phyloP scores from a whole-genome alignment of 2,329 filamentous ascomycete species.

The Pseudogymnoascus sp. region DNA sequence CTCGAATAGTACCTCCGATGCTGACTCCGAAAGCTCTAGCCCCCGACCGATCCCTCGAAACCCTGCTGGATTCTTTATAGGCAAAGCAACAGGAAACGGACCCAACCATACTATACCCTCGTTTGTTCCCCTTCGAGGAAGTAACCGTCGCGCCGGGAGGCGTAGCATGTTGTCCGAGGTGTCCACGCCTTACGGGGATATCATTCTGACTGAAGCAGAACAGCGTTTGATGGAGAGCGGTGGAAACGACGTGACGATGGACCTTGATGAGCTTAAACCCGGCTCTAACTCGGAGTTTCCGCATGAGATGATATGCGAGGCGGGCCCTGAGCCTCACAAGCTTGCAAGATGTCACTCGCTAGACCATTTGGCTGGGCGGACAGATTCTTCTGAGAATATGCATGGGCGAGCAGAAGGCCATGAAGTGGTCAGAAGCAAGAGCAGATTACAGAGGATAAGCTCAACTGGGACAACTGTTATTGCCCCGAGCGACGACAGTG shows the following conservation, averaged over 20 bases:
- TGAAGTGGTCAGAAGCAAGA: conserved; percentile 2
- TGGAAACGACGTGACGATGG: not conserved
- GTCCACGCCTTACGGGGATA: conserved; percentile 18
- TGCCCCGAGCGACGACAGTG: conserved; percentile 19
- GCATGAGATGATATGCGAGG: not conserved
- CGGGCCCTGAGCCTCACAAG: not conserved
- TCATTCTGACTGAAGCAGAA: not conserved
- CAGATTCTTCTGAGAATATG: not conserved
- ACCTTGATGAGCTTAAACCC: not conserved
- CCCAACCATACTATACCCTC: not conserved
- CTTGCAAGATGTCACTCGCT: not conserved
- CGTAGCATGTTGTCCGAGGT: conserved; percentile 24
- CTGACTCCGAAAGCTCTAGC: not conserved
- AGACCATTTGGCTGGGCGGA: not conserved
- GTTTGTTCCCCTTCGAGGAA: conserved; percentile 14
- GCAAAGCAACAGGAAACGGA: not conserved
- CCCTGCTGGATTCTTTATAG: not conserved
- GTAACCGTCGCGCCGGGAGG: conserved; percentile 13
- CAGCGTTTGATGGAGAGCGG: not conserved
- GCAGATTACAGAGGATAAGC: conserved; percentile 19
- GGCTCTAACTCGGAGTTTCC: not conserved
- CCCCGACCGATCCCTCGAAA: not conserved
- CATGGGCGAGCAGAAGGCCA: not conserved
- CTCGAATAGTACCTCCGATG: not conserved
- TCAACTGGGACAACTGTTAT: conserved; percentile 26